Evolutionary conservation across 345 rosid genomes (phyloP), one percentile per base, ranked within the genome.

Genomic region (Populus pruinosa): DNA sequence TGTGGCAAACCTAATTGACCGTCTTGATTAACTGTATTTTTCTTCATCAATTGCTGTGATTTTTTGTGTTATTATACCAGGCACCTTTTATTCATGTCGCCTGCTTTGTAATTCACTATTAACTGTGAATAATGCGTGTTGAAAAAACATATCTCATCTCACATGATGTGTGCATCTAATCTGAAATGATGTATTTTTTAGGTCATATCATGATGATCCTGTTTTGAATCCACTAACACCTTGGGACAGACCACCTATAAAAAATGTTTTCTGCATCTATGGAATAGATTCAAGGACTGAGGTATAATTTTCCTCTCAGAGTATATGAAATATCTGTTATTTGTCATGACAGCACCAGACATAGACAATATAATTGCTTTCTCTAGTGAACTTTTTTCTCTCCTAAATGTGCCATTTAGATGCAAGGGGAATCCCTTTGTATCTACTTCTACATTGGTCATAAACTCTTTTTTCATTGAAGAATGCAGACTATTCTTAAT

Each of bases 201-300:
- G 99, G 90, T 88, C 88, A 81, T 93, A 96, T 86, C 97, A 87
- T 78, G 84, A 82, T 69, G 94, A 96, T 86, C 97, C 94, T 82
- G 92, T 96, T 81, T 79, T 91, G 77, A 93, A 96, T 88, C 98
- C 99, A 78, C 93, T 96, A 41, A 87, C 97, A 59, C 98, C 99
- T 64, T 96, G 98, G 98, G 99, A 96, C 68, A 92, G 99, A 78
- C 99, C 99, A 67, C 99, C 99, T 76, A 89, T 93, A 59, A 93
- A 89, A 87, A 96, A 96, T 84, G 87, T 92, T 62, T 96, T 96
- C 80, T 96, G 99, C 85, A 93, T 96, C 84, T 93, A 93, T 84
- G 98, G 99, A 78, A 63, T 89, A 79, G 94, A 96, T 83, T 81
- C 75, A 71, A 96, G 85, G 92, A 96, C 99, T 14, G 98, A 93